Base-by-base conservation (phyloP, 1,284 basidiomycete species). In the Cryptococcus sp. region DNA sequence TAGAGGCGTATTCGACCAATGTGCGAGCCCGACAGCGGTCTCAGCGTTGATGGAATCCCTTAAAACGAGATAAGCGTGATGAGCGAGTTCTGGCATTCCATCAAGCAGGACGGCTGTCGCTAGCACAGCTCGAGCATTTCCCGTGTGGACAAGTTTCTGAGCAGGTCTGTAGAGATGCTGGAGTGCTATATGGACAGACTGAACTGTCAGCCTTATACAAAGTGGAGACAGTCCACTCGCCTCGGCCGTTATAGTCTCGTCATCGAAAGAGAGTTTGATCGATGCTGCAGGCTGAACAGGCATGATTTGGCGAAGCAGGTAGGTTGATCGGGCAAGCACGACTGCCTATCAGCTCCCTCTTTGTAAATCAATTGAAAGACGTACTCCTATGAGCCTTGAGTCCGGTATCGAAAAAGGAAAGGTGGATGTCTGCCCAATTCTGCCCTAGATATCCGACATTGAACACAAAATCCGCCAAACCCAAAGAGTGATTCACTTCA, bases 301-400 rank as follows among this genome's bases (percentile, higher is more conserved):
- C 40, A 53, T 84, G 83, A 92, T 87, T 61, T 90, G 78, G 69
- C 89, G 88, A 40, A 85, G 86, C 63, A 91, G 81, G 74, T 83
- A 88, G 42, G 90, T 88, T 34, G 87, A 90, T 50, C 86, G 85
- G 52, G 88, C 87, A 54, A 92, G 79, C 62, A 91, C 85, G 72
- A 92, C 85, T 61, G 85, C 82, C 72, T 4, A 37, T 43, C 25
- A 31, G 21, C 32, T 24, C 4, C 37, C 44, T 51, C 45, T 52
- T 42, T n/a, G 11, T 4, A 28, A 37, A 21, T 14, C 23, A 44
- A 23, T 16, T 21, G 32, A 32, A 39, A 10, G 16, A 65, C 72
- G 48, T 41, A 75, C 73, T 53, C 45, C 73, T 59, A 55, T 75
- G 73, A 3, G 71, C 61, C 47, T 70, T 67, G 49, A 70, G 43